Percentiles rank a stretch among this genome's conserved stretches.
These are phyloP conservation scores for Leucocoprinus sp. DNA, from an alignment of 768 basidiomycete genomes.

Conservation along the genomic window DNA sequence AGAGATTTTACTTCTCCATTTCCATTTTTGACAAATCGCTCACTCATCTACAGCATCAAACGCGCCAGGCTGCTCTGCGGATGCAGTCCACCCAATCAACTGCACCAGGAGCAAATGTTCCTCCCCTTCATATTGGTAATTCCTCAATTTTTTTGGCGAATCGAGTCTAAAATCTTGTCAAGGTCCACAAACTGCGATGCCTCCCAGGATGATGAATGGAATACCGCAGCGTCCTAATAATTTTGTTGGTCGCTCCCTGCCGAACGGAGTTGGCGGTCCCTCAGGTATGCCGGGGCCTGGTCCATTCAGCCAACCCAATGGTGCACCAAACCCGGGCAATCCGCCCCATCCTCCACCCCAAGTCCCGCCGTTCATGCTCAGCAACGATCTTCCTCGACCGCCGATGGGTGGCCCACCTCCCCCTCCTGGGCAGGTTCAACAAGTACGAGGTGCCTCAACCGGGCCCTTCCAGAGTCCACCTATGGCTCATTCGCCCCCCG, in stretches of 20 bases:
- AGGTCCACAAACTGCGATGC: conserved; percentile 12
- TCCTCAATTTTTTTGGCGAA: neutral
- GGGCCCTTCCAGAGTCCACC: conserved; percentile 57
- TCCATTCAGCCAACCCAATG: conserved; percentile 9
- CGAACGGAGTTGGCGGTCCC: conserved; percentile 11
- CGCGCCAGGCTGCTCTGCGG: conserved; percentile 23
- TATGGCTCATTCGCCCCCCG: conserved; percentile 54
- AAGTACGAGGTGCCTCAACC: conserved; percentile 12
- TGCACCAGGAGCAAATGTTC: conserved; percentile 14
- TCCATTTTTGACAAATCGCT: too few relatives aligned
- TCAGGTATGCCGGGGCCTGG: conserved; percentile 11
- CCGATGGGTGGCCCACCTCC: conserved; percentile 13
- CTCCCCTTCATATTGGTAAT: conserved; percentile 10
- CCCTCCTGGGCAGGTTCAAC: conserved; percentile 13
- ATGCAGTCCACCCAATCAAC: conserved; percentile 16
- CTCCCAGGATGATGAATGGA: conserved; percentile 15
- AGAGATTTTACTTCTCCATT: conserved; percentile 18
- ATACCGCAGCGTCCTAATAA: conserved; percentile 7
- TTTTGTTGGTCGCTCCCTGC: conserved; percentile 6
- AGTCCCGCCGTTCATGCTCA: conserved; percentile 17
- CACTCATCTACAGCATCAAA: conserved; percentile 17
- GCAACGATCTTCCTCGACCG: conserved; percentile 9
- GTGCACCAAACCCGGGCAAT: conserved; percentile 8
- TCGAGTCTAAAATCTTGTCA: neutral
- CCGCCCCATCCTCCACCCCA: conserved; percentile 13